phyloP scores from a whole-genome alignment of 306 rosid species.

The Quillaja saponaria region DNA sequence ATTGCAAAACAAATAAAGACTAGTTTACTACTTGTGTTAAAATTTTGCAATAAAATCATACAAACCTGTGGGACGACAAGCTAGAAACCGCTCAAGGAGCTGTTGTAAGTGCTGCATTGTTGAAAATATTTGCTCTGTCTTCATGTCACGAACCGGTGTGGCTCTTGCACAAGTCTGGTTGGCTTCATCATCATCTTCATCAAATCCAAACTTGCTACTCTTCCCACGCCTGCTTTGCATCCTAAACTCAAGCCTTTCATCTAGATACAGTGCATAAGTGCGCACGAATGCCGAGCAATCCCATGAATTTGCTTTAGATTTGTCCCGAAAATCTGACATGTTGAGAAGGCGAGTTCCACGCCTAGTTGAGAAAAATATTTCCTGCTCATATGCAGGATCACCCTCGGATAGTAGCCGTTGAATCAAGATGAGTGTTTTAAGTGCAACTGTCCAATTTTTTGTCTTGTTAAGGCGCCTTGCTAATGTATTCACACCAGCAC shows the following conservation, averaged over 20 bases:
- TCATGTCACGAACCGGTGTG: conserved; percentile 67
- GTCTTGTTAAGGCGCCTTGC: conserved; percentile 84
- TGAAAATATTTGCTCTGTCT: conserved; percentile 58
- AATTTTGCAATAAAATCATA: not conserved
- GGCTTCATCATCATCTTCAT: conserved; percentile 49
- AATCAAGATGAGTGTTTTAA: conserved; percentile 67
- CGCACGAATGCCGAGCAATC: conserved; percentile 82
- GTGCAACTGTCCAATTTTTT: conserved; percentile 71
- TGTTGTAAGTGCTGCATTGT: conserved; percentile 77
- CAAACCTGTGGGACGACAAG: conserved; percentile 95
- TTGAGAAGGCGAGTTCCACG: conserved; percentile 86
- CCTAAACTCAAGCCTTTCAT: conserved; percentile 79
- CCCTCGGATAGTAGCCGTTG: conserved; percentile 77
- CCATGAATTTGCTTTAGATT: conserved; percentile 53
- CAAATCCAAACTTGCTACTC: conserved; percentile 49
- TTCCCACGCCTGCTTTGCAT: conserved; percentile 86
- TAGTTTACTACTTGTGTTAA: not conserved
- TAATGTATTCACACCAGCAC: conserved; percentile 69
- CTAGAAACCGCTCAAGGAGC: conserved; percentile 81
- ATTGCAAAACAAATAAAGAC: too few relatives aligned
- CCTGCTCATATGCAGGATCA: conserved; percentile 96
- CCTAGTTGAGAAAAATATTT: conserved; percentile 84
- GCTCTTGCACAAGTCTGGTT: conserved; percentile 36
- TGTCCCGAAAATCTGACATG: conserved; percentile 83
- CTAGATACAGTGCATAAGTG: conserved; percentile 73